Evolutionary conservation across 345 rosid genomes (phyloP).

Genomic region (Lepidium sativum): DNA sequence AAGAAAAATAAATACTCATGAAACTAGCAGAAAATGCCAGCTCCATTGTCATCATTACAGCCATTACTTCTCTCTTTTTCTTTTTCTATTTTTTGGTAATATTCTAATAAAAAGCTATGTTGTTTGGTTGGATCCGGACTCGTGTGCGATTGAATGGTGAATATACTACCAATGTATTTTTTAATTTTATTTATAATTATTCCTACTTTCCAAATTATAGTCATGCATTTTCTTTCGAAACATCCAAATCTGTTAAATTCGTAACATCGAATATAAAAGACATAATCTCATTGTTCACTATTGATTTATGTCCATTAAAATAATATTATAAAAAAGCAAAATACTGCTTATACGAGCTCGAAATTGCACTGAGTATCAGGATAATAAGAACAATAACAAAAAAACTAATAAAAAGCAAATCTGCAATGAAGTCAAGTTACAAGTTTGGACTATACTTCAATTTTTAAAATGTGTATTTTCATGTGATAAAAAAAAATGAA

Average conservation of each 20-base stretch:
- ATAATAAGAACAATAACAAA: no score
- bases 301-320: no score
- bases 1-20: background rate
- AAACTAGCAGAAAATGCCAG: slow-evolving; percentile 16
- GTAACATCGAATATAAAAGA: background rate
- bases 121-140: slow-evolving; percentile 19
- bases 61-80: slow-evolving; percentile 16
- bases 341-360: no score
- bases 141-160: background rate
- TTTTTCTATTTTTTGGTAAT: slow-evolving; percentile 2
- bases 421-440: no score
- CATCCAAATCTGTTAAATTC: background rate
- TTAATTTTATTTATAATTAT: no score
- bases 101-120: background rate
- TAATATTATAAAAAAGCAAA: no score
- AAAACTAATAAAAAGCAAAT: no score
- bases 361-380: no score
- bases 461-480: no score
- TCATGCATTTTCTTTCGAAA: background rate
- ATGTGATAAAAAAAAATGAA: no score
- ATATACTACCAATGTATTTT: background rate
- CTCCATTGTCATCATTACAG: slow-evolving; percentile 17
- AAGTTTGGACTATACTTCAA: no score
- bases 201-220: background rate
- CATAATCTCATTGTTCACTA: background rate